Conservation (phyloP, 768 basidiomycete genomes). For the Lactarius indigo region DNA sequence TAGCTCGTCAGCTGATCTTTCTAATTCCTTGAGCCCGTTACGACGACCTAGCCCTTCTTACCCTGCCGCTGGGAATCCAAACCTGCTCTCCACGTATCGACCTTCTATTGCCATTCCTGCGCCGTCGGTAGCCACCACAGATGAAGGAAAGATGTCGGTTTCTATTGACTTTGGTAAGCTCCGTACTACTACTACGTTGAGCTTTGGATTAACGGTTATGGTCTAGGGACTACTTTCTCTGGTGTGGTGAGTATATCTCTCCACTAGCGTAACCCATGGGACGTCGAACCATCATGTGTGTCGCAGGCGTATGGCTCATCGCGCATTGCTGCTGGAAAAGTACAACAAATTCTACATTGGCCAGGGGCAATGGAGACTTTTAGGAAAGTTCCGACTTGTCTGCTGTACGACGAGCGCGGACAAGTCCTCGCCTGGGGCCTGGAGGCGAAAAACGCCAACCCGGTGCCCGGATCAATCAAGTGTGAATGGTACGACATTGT, state of each 20-base stretch:
- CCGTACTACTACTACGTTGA: not conserved
- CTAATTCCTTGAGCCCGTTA: constrained; percentile 4
- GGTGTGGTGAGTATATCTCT: constrained; percentile 62
- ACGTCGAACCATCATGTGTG: not conserved
- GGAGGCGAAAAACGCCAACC: constrained; percentile 78
- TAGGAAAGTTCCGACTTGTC: constrained; percentile 78
- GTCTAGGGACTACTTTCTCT: constrained; percentile 78
- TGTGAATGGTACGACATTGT: constrained; percentile 48
- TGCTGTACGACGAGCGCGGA: constrained; percentile 73
- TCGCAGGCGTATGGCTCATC: constrained; percentile 80
- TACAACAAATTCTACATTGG: constrained; percentile 86
- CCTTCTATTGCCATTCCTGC: not conserved
- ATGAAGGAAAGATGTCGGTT: constrained; percentile 79
- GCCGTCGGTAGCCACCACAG: constrained; percentile 26
- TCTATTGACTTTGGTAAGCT: constrained; percentile 77
- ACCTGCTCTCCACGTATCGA: constrained; percentile 18
- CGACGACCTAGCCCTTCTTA: constrained; percentile 20
- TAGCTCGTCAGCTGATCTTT: not conserved
- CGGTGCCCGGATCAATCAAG: constrained; percentile 55
- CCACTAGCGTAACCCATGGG: not conserved
- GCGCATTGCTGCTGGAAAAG: constrained; percentile 70
- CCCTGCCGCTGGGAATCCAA: constrained; percentile 5
- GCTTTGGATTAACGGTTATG: constrained; percentile 20
- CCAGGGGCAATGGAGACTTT: constrained; percentile 84
- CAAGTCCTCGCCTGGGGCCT: constrained; percentile 80